Evolutionary conservation across 345 rosid species (phyloP), one percentile per base, ranked within the genome.

Genomic region (Populus pruinosa): DNA sequence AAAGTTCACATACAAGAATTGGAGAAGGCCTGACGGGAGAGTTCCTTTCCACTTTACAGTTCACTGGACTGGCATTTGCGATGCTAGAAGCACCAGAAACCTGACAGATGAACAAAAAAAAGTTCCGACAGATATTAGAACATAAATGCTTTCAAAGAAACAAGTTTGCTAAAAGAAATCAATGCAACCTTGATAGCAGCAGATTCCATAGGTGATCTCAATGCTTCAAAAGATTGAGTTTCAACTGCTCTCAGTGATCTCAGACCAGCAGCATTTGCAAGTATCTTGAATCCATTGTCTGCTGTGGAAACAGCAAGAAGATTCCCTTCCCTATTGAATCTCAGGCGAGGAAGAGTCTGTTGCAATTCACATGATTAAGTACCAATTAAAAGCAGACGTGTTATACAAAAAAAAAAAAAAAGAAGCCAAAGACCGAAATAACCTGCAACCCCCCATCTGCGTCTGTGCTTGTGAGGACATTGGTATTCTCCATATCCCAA

Each of bases 381-480:
- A 35, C 6, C 36, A 29, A n/a, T 68, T 39, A 59, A 18, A 71
- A 76, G 27, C 59, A 76, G 61, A 71, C 49, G 43, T 64, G 33
- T 74, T 43, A 53, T 6, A 17, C 25, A 20, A 71, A 76, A 12
- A 66, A 59, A 25, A 59, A 25, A 25, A 25, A 17, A 10, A 81
- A 2, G 67, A 31, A 41, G 79, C 63, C 67, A 79, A 80, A 50
- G 75, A 72, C 70, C 65, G n/a, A 77, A 85, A 97, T 90, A 67
- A 94, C 98, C 80, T 86, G 90, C 27, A 93, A 88, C 85, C 98
- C 98, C 81, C 97, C 98, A 61, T 88, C 97, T 23, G 95, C 98
- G 41, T 92, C 93, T 13, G 88, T 88, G 83, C 83, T 85, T 61
- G 89, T 82, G 44, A 93, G 84, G 71, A 88, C 82, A 86, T 71